These are phyloP conservation scores for Pythium aristosporum DNA, from an alignment of 352 stramenopile species.

Conservation along the genomic window DNA sequence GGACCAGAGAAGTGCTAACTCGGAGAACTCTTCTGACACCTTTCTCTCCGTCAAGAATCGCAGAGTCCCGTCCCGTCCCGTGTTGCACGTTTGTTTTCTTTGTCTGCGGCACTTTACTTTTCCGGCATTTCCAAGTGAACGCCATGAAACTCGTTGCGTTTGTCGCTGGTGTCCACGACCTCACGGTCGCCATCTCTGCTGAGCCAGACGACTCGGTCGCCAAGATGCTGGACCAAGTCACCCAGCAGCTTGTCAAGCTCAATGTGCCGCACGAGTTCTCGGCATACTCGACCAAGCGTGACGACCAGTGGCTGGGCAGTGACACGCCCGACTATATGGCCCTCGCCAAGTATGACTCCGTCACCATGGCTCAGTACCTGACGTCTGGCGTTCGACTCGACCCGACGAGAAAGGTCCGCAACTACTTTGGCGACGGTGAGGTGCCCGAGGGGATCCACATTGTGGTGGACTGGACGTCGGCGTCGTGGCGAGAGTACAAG, in stretches of 20 bases:
- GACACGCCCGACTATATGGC: background rate
- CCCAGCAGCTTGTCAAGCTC: background rate
- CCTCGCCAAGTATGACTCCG: background rate
- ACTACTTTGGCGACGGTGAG: background rate
- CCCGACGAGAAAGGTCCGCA: background rate
- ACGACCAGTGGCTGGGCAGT: background rate
- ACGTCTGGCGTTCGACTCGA: background rate
- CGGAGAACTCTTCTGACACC: too few species aligned
- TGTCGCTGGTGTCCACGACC: too few species aligned
- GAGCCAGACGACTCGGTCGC: background rate
- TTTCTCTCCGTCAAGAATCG: too few species aligned
- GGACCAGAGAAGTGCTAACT: too few species aligned
- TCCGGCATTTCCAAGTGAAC: background rate
- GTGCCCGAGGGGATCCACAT: background rate
- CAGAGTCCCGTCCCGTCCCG: too few species aligned
- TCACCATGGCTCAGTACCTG: background rate
- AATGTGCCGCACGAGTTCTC: background rate
- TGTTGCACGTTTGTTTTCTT: background rate
- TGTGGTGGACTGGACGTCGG: background rate
- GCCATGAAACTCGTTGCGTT: too few species aligned
- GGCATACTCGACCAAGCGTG: background rate
- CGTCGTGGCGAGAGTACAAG: slow-evolving; percentile 1
- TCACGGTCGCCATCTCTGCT: background rate
- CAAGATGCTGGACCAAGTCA: background rate
- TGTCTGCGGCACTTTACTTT: background rate